These are phyloP conservation scores for Plectosphaerella sp. DNA, from an alignment of 2,329 filamentous ascomycete genomes.

Conservation along the genomic window DNA sequence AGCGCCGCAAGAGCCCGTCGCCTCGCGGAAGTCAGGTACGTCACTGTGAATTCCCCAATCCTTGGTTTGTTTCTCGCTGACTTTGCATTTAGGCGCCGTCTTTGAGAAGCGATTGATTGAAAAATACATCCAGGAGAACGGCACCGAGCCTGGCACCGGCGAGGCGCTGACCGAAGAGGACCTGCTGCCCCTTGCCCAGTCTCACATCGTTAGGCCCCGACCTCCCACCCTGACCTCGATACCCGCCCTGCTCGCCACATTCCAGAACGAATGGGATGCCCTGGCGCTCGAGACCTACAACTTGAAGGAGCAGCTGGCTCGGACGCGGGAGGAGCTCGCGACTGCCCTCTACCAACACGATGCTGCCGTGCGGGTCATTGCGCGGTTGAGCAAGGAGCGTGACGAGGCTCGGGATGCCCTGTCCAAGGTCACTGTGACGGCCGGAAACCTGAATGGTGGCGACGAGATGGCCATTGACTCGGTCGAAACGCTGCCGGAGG, in stretches of 20 bases:
- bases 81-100: conserved; percentile 59
- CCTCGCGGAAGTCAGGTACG: conserved; percentile 88
- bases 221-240: conserved; percentile 95
- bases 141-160: conserved; percentile 85
- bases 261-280: conserved; percentile 98
- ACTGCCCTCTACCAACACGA: conserved; percentile 96
- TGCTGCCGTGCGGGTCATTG: conserved; percentile 93
- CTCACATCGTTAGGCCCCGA: conserved; percentile 79
- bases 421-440: conserved; percentile 74
- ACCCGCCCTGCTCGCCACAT: conserved; percentile 85
- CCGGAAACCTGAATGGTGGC: conserved; percentile 48
- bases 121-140: conserved; percentile 88
- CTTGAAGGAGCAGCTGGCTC: conserved; percentile 80
- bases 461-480: conserved; percentile 92
- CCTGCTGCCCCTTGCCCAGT: conserved; percentile 79
- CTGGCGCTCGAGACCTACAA: conserved; percentile 89
- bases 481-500: conserved; percentile 67
- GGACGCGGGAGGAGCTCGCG: conserved; percentile 89
- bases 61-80: conserved; percentile 19
- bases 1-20: conserved; percentile 89
- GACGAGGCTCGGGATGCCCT: conserved; percentile 90
- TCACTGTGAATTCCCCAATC: conserved; percentile 9
- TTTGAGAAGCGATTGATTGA: conserved; percentile 96
- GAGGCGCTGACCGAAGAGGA: conserved; percentile 81
- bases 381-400: conserved; percentile 81